Base-by-base conservation (phyloP, 2,329 filamentous ascomycete species). In the Colletotrichum coccodes region DNA sequence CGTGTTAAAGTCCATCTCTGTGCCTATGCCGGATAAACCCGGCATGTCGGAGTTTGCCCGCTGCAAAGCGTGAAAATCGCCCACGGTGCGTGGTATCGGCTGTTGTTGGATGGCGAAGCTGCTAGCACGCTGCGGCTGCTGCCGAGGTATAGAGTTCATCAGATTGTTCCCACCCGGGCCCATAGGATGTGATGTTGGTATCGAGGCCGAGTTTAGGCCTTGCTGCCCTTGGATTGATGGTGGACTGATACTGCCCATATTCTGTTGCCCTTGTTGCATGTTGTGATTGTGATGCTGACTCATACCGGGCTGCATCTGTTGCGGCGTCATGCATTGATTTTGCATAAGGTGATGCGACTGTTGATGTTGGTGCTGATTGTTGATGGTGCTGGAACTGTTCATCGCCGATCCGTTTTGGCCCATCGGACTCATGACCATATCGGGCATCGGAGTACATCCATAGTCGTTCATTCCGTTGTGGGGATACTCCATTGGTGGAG, bases 371-470 rank as follows among this genome's bases (percentile, higher is more conserved):
- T 78, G 78, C 9, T 76, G 73, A 46, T 73, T 76, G 76, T 23
- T 72, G 56, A 76, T 71, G 7, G 71, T 71, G 16, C 70, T 73
- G 8, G 74, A 62, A 4, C 70, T 70, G 32, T 68, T 73, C 44
- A 74, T 70, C 30, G 73, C 70, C 28, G 68, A 65, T 34, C 72
- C 69, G 18, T 77, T 75, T 56, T 78, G 79, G 34, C 81, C 80
- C 60, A 88, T 78, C 1, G 84, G 83, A 40, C 80, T 86, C 80
- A 89, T 86, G 44, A 86, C 81, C 76, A 89, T 85, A 8, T 89
- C 87, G 1, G 84, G 78, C 70, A 89, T 86, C 11, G 84, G 77
- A 23, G 79, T 81, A 38, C 76, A 80, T 9, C 63, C 67, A 18
- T 70, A 89, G 3, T 84, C 82, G 42, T 77, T 77, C 59, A 87